Percentiles rank a stretch among this genome's conserved stretches.
Conservation (phyloP, 441 rosid genomes). For the Hypseocharis bilobata region DNA sequence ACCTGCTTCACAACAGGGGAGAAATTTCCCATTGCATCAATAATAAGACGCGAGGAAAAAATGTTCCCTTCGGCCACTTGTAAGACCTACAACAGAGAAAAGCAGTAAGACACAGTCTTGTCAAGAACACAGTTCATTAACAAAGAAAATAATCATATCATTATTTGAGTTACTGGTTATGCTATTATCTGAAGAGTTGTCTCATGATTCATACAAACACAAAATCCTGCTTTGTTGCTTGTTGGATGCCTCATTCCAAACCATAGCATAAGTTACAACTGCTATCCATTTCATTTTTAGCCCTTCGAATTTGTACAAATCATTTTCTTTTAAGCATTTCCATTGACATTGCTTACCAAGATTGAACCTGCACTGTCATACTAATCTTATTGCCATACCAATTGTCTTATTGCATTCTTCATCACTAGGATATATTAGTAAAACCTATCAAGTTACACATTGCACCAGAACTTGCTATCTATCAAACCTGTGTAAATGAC, state of each 20-base stretch:
- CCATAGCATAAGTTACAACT: too few species aligned
- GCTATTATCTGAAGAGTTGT: background rate
- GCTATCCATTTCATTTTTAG: too few species aligned
- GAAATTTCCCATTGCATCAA: constrained; percentile 94
- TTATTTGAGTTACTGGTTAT: background rate
- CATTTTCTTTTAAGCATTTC: background rate
- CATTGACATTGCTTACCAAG: background rate
- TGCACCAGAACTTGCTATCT: background rate
- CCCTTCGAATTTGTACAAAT: background rate
- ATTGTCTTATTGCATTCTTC: too few species aligned
- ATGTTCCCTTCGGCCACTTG: constrained; percentile 56
- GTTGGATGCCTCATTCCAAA: too few species aligned
- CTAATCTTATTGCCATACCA: background rate
- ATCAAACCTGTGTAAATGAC: background rate
- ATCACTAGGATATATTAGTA: background rate
- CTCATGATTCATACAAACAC: too few species aligned
- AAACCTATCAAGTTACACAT: constrained; percentile 5
- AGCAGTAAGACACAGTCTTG: background rate
- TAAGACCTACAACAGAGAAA: constrained; percentile 38
- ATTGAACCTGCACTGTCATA: background rate
- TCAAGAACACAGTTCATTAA: background rate
- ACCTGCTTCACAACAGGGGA: constrained; percentile 93
- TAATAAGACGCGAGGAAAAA: constrained; percentile 54
- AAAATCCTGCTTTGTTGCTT: too few species aligned
- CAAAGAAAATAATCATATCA: background rate